Evolutionary conservation across 441 rosid genomes (phyloP), one percentile per base, ranked within the genome.

Genomic region (Metrosideros polymorpha): DNA sequence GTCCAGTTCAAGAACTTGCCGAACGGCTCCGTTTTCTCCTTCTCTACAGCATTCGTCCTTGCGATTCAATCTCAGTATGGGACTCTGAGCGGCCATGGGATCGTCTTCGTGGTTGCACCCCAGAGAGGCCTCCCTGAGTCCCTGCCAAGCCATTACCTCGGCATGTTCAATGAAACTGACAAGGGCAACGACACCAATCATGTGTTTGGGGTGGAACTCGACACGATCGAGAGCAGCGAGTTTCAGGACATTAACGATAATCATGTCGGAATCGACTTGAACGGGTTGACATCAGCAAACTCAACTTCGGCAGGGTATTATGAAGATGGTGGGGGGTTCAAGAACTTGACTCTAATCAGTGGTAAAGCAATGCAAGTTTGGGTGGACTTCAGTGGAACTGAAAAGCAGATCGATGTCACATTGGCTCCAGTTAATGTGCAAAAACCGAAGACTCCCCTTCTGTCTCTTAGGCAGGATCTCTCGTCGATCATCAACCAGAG

Each of bases 11-110:
- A 92, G 88, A 91, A 90, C 87, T 89, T 95, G 0, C 83, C 59
- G 2, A 88, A 57, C 42, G 91, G 89, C 24, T 86, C 85, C 63
- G 95, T 84, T 43, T 90, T 51, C 4, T 94, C 98, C 27, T 96
- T 96, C 85, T 95, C 99, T 24, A 92, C 99, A 1, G 82, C 90
- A 12, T 96, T 95, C 18, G 97, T 90, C 84, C 87, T 95, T 54
- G 92, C 90, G n/a, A 93, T 94, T 35, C 77, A 66, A 35, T 4
- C 45, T 35, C 27, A 66, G 27, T 19, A 10, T 5, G 22, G 29
- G 7, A 85, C 43, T n/a, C 17, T 71, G 49, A 35, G 83, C 12
- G 86, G 83, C 59, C 83, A 85, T 66, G 85, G 85, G 29, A 24
- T 84, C 12, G 51, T 50, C 76, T 84, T 84, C 32, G 76, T 84